Evolutionary conservation across 1,284 basidiomycete genomes (phyloP), one percentile per base, ranked within the genome.

Genomic region (Phylloboletellus chloephorus): DNA sequence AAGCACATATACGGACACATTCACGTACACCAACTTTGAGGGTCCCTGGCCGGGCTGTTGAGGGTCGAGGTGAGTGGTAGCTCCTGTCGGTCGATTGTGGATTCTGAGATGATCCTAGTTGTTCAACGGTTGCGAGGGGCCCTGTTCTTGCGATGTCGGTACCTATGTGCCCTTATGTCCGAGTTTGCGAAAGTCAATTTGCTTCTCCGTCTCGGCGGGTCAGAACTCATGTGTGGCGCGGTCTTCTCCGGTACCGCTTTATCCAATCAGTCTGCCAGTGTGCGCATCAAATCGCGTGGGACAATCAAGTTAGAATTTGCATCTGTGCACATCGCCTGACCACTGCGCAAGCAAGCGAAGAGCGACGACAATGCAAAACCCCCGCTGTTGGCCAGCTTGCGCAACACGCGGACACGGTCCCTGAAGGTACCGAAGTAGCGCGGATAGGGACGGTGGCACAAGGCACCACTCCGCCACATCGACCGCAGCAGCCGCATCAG

Each of bases 391-490:
- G 82, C 7, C 8, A 87, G 62, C 20, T 54, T 53, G 13, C 80
- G 65, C 5, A 57, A 71, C 2, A 75, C 72, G 38, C 64, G 69
- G 46, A 87, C 67, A 40, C 79, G 71, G 61, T 88, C 82, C 1
- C 85, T 67, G 73, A 22, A 86, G 55, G 53, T 87, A 81, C 80
- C 82, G 87, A 16, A 76, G 65, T 4, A 79, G 78, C 9, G 76
- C 68, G 5, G 61, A 71, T 9, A 56, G 48, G 11, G 69, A 66
- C 1, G 85, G 82, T 0, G 84, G 83, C 9, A 86, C 62, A 16
- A 87, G 70, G 78, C 79, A 84, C 11, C 84, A 88, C 64, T 87
- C 83, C 31, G 88, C 76, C 85, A 88, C 63, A 74, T 75, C 26
- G 78, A 78, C 39, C 75, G 67, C 31, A 88, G 65, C 73, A n/a